These are phyloP conservation scores for Apiotrichum sp. DNA, from an alignment of 1,284 basidiomycete species.

Conservation along the genomic window DNA sequence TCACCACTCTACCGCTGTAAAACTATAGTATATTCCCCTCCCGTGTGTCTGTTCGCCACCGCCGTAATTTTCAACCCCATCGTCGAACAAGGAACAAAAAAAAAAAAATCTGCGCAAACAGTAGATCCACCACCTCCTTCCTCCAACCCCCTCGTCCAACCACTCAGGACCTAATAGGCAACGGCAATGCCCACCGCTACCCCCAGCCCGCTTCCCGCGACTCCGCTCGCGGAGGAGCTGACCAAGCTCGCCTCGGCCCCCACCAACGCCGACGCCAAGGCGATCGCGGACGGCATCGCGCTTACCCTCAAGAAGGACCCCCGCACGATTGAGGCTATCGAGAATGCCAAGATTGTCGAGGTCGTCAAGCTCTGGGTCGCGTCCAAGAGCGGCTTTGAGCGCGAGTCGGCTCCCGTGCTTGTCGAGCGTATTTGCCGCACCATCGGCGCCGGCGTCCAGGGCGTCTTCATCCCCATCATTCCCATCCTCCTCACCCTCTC, in stretches of 20 bases:
- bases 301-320: slow-evolving; percentile 38
- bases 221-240: slow-evolving; percentile 34
- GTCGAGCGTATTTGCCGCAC: slow-evolving; percentile 69
- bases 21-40: too few species aligned
- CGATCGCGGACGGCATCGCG: slow-evolving; percentile 41
- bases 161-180: not conserved
- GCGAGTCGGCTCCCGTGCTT: slow-evolving; percentile 82
- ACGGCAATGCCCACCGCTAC: slow-evolving; percentile 19
- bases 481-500: slow-evolving; percentile 75
- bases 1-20: too few species aligned
- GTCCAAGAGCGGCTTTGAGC: slow-evolving; percentile 85
- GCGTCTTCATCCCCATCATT: slow-evolving; percentile 74
- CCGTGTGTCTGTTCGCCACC: too few species aligned
- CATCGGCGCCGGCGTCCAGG: slow-evolving; percentile 68
- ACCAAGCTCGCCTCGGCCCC: slow-evolving; percentile 35
- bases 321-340: slow-evolving; percentile 34
- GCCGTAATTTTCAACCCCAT: too few species aligned
- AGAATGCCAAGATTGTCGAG: slow-evolving; percentile 52
- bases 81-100: too few species aligned
- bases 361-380: slow-evolving; percentile 66
- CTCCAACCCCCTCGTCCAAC: too few species aligned
- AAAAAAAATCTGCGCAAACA: too few species aligned
- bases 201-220: slow-evolving; percentile 35
- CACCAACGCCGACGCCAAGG: slow-evolving; percentile 44
- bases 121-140: too few species aligned